Percentiles rank a stretch among this genome's conserved stretches.
Conservation (phyloP, 192 early-diverging fungal species). For the Rhizophagus clarus region DNA sequence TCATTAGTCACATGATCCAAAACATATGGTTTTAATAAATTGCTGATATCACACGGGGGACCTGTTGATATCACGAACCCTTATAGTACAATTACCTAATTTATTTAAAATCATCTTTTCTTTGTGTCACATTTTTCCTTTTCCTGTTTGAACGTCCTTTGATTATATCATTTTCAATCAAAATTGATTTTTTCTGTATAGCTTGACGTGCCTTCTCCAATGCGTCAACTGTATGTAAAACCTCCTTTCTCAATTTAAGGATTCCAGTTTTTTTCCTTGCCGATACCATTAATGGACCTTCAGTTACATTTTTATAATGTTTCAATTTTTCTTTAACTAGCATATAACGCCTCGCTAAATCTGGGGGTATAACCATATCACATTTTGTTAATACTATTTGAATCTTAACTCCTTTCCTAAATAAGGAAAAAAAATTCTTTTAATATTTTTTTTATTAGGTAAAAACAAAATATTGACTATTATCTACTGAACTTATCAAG, state of each 20-base stretch:
- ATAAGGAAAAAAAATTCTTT: neutral
- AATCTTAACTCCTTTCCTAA: conserved; percentile 45
- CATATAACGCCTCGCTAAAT: conserved; percentile 64
- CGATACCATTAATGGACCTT: conserved; percentile 64
- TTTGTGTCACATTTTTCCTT: neutral
- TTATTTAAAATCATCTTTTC: neutral
- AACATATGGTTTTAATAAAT: no score
- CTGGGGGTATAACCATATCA: conserved; percentile 63
- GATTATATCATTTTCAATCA: neutral
- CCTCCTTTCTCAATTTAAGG: conserved; percentile 71
- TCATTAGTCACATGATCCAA: no score
- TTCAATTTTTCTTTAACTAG: conserved; percentile 48
- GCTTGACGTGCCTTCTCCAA: conserved; percentile 19
- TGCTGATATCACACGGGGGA: no score
- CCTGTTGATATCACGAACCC: neutral
- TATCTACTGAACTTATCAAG: conserved; percentile 46
- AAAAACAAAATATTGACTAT: neutral
- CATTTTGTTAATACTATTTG: conserved; percentile 73
- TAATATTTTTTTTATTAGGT: neutral
- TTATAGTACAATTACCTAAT: neutral
- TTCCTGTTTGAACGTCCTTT: neutral
- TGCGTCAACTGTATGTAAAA: conserved; percentile 55
- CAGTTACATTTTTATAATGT: conserved; percentile 41
- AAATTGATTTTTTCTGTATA: neutral
- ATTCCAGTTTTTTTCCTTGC: conserved; percentile 60